Base-by-base conservation (phyloP, 2,329 filamentous ascomycete species). In the Aureobasidium zeae region DNA sequence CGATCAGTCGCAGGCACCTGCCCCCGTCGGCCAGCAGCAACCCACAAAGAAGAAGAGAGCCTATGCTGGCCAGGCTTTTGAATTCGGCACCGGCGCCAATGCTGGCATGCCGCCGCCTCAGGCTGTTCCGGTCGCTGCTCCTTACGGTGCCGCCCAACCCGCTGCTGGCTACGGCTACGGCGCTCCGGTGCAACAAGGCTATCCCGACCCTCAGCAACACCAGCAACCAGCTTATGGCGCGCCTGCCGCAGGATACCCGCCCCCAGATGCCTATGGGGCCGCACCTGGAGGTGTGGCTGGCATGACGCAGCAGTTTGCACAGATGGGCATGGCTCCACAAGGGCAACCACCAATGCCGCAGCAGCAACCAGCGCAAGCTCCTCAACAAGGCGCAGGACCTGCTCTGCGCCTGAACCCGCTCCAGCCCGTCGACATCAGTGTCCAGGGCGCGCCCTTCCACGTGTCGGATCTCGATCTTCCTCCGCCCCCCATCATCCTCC, bases 21-120 rank as follows among this genome's bases (percentile, higher is more conserved):
- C 51, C 29, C 46, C 48, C 5, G 42, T 34, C 19, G 47, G 53
- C 25, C 38, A 51, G 11, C 44, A 47, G 22, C 52, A 49, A 20
- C 55, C 51, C 12, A 53, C 49, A 16, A 87, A 87, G 71, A 95
- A 94, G 77, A 94, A 94, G 76, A 77, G 87, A 71, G 82, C 84
- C 46, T 96, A 96, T 69, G 91, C 91, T 44, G 86, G 86, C 46
- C 84, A 93, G 64, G 89, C 89, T 33, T 98, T 94, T 64, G 89
- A 94, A 48, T 91, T 96, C 56, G 86, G 84, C 38, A 75, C 77
- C 38, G 91, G 89, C 56, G 85, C 84, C 58, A 96, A 96, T 73
- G 79, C 25, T 34, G 55, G 64, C 67, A 60, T 57, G 63, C 52
- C 57, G 64, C 51, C 56, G 53, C 48, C 55, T 48, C 44, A 67